Conservation (phyloP, 352 stramenopile species). For the Globisporangium takayamanum region DNA sequence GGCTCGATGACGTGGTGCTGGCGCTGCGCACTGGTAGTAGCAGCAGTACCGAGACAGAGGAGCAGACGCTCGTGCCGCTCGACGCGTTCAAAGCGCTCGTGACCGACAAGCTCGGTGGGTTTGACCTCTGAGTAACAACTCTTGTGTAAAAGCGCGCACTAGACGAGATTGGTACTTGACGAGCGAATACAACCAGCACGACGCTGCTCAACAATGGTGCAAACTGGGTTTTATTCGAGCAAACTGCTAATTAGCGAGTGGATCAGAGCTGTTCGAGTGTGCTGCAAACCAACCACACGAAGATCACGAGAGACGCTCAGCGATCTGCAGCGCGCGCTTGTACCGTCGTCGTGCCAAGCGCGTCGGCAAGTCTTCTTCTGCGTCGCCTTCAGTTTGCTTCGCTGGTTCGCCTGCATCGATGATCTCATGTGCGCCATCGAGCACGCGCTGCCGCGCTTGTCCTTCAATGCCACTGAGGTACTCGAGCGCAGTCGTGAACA, state of each 20-base stretch:
- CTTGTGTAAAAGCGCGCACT: neutral
- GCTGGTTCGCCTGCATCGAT: slow-evolving; percentile 55
- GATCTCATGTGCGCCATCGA: slow-evolving; percentile 61
- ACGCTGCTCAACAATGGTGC: neutral
- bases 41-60: neutral
- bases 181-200: neutral
- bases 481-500: slow-evolving; percentile 68
- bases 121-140: neutral
- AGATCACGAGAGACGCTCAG: slow-evolving; percentile 36
- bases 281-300: too few species aligned
- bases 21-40: slow-evolving; percentile 10
- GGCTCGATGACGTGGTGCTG: slow-evolving; percentile 43
- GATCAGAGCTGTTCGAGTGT: too few species aligned
- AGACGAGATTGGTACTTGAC: neutral
- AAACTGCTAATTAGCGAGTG: neutral
- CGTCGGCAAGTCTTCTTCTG: slow-evolving; percentile 49
- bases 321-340: slow-evolving; percentile 75
- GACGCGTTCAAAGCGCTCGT: slow-evolving; percentile 44
- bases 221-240: too few species aligned
- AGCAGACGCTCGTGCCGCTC: slow-evolving; percentile 18
- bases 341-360: slow-evolving; percentile 62
- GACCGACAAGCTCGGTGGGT: slow-evolving; percentile 17
- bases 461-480: slow-evolving; percentile 71
- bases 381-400: slow-evolving; percentile 35
- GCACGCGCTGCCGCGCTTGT: slow-evolving; percentile 57